A percentile compares a stretch with the other conserved stretches of the same genome.
Evolutionary conservation across 495 filamentous ascomycete genomes (phyloP).

Genomic region (Neurospora hispaniola): DNA sequence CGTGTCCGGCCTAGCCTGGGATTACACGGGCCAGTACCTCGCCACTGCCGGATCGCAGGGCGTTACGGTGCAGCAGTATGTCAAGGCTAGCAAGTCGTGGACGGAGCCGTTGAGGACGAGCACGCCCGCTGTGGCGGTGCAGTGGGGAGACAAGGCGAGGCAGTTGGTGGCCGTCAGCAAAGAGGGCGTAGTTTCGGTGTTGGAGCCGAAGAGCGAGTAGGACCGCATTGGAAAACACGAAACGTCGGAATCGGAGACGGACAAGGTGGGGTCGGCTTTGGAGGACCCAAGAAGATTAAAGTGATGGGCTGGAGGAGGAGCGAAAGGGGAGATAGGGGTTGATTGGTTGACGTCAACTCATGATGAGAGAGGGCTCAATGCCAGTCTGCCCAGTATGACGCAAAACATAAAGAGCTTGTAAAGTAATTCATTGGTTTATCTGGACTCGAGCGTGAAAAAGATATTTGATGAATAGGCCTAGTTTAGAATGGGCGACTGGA

Average conservation of each 20-base stretch:
- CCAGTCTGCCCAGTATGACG: background rate
- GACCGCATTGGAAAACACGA: background rate
- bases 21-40: constrained; percentile 91
- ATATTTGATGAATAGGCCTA: background rate
- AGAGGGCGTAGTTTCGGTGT: constrained; percentile 61
- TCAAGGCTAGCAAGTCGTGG: constrained; percentile 76
- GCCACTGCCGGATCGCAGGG: constrained; percentile 72
- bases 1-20: constrained; percentile 67
- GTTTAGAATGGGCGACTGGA: background rate
- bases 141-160: constrained; percentile 67
- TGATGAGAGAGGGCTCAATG: background rate
- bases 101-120: constrained; percentile 73
- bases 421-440: background rate
- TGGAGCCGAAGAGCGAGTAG: constrained; percentile 29
- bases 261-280: background rate
- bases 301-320: background rate
- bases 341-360: background rate
- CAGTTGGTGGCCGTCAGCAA: constrained; percentile 62
- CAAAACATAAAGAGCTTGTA: background rate
- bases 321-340: background rate
- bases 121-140: constrained; percentile 57
- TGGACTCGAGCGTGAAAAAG: background rate
- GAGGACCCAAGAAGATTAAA: background rate
- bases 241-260: background rate
- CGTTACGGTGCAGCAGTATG: constrained; percentile 77